These are phyloP conservation scores for Talaromyces sp. DNA, from an alignment of 2,329 filamentous ascomycete species.

Conservation along the genomic window DNA sequence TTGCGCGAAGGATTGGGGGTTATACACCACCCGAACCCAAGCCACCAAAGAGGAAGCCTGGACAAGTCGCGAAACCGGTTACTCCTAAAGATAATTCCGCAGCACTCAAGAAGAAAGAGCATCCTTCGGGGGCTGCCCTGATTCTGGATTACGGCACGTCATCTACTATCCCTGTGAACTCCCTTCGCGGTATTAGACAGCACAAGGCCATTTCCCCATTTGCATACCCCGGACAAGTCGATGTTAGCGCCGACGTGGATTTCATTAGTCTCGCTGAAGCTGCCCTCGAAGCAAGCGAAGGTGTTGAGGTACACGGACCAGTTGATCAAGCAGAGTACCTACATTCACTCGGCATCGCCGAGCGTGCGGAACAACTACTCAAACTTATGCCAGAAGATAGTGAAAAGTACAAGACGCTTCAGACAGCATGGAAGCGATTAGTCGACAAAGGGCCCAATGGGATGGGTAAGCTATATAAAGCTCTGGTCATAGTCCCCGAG, in stretches of 20 bases:
- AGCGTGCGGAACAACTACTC: constrained; percentile 68
- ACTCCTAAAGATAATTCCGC: not conserved
- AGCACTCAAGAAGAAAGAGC: constrained; percentile 47
- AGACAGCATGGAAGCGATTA: constrained; percentile 73
- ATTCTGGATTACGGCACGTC: constrained; percentile 91
- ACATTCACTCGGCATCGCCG: constrained; percentile 73
- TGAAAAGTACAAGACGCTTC: constrained; percentile 57
- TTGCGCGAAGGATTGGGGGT: constrained; percentile 81
- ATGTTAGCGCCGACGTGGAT: constrained; percentile 90
- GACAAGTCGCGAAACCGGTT: constrained; percentile 3
- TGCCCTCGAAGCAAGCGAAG: constrained; percentile 69
- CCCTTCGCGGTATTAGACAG: constrained; percentile 78
- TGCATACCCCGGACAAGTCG: constrained; percentile 72
- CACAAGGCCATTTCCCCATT: constrained; percentile 80
- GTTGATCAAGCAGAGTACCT: constrained; percentile 82
- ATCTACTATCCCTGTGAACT: constrained; percentile 77
- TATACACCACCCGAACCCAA: constrained; percentile 34
- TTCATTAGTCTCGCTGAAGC: constrained; percentile 83
- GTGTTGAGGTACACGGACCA: constrained; percentile 88
- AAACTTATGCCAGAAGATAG: constrained; percentile 46
- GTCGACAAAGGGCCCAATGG: constrained; percentile 78
- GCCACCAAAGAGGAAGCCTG: constrained; percentile 4
- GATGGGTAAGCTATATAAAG: constrained; percentile 96
- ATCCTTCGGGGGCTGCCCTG: constrained; percentile 79
- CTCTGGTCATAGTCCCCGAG: constrained; percentile 82